Percentiles rank a stretch among this genome's conserved stretches.
Conservation (phyloP, 2,329 filamentous ascomycete genomes). For the Arthrobotrys sinensis region DNA sequence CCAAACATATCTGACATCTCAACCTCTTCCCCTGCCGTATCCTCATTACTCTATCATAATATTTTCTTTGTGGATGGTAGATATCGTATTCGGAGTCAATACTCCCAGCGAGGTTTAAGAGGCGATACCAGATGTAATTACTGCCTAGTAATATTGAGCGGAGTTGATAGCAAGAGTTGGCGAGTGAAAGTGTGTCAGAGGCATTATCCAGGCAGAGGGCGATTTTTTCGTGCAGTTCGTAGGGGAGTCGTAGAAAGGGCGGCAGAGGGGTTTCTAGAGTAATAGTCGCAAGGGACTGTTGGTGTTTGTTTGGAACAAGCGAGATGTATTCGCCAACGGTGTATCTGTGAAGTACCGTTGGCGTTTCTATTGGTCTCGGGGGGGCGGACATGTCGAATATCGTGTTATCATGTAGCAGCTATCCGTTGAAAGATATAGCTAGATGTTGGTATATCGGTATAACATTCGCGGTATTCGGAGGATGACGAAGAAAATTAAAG, state of each 20-base stretch:
- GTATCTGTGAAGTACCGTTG: neutral
- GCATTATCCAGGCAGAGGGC: slow-evolving; percentile 10
- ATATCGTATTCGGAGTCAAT: slow-evolving; percentile 19
- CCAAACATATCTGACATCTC: slow-evolving; percentile 41
- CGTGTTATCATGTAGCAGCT: too few relatives aligned
- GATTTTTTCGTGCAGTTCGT: slow-evolving; percentile 43
- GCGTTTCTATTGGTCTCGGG: too few relatives aligned
- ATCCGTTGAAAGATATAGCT: too few relatives aligned
- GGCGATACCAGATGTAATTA: slow-evolving; percentile 36
- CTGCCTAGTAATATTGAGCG: neutral
- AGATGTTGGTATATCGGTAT: too few relatives aligned
- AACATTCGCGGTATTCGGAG: too few relatives aligned
- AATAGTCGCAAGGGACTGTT: too few relatives aligned
- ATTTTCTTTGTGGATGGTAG: slow-evolving; percentile 20
- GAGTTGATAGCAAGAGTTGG: slow-evolving; percentile 1
- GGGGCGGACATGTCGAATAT: too few relatives aligned
- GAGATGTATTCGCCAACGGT: too few relatives aligned
- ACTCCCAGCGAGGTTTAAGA: slow-evolving; percentile 32
- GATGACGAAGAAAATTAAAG: too few relatives aligned
- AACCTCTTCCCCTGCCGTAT: slow-evolving; percentile 33
- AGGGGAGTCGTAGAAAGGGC: slow-evolving; percentile 33
- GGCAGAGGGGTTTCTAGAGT: too few relatives aligned
- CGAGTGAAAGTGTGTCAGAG: slow-evolving; percentile 5
- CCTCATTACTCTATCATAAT: slow-evolving; percentile 16
- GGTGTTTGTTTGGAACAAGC: too few relatives aligned